Percentiles rank a stretch among this genome's conserved stretches.
These are phyloP conservation scores for Neurospora sp. DNA, from an alignment of 2,329 filamentous ascomycete species.

Conservation along the genomic window DNA sequence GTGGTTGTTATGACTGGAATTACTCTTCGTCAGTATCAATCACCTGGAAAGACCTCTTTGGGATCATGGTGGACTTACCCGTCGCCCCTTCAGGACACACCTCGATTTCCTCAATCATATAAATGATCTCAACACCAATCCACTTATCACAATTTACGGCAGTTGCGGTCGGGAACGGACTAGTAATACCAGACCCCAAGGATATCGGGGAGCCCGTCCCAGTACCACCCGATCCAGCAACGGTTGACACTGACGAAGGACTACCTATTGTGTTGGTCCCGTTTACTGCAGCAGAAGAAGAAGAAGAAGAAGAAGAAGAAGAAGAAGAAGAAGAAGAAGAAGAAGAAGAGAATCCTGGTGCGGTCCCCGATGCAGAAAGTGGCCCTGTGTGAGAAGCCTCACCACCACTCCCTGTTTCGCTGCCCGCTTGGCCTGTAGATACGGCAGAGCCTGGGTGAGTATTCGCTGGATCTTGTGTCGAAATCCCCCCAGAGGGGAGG, in stretches of 20 bases:
- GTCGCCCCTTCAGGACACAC: conserved; percentile 17
- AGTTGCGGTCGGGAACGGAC: background rate
- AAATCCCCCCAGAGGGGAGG: background rate
- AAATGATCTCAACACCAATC: conserved; percentile 24
- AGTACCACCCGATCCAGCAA: background rate
- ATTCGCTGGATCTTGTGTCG: background rate
- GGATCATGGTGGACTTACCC: conserved; percentile 7
- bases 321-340: background rate
- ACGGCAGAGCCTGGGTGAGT: background rate
- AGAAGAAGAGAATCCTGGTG: background rate
- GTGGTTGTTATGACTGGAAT: conserved; percentile 14
- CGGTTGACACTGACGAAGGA: background rate
- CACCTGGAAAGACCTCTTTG: background rate
- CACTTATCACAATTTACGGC: conserved; percentile 12
- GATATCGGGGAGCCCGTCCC: background rate
- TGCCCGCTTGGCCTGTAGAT: background rate
- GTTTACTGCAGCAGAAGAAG: background rate
- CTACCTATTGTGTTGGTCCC: background rate
- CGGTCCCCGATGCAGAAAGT: background rate
- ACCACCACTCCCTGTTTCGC: background rate
- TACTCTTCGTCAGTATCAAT: background rate
- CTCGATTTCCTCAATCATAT: conserved; percentile 22
- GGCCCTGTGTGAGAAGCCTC: background rate
- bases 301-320: too few relatives aligned
- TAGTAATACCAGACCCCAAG: background rate